phyloP scores from a whole-genome alignment of 805 yeast genomes.

The Pichia rugopelliculosa region DNA sequence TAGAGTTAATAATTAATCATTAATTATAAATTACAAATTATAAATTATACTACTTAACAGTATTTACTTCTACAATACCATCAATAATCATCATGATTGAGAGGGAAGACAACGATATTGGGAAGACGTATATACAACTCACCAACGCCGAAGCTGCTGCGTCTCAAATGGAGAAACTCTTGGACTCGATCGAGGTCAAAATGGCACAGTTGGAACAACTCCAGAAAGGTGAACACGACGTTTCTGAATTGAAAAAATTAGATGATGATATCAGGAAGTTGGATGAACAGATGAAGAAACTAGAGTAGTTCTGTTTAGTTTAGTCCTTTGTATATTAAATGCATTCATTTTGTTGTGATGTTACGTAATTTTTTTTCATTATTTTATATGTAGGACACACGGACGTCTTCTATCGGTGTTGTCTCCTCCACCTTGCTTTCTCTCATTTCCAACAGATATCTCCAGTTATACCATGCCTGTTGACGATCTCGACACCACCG shows the following conservation, averaged over 20 bases:
- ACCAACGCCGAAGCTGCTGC: slow-evolving; percentile 17
- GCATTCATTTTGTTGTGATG: too few relatives aligned
- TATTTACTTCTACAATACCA: not conserved
- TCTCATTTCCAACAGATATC: not conserved
- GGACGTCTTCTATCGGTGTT: too few relatives aligned
- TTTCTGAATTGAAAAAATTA: slow-evolving; percentile 8
- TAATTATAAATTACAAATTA: too few relatives aligned
- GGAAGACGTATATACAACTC: slow-evolving; percentile 6
- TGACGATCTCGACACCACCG: slow-evolving; percentile 57
- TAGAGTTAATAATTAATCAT: too few relatives aligned
- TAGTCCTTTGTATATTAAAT: not conserved
- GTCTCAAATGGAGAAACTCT: slow-evolving; percentile 46
- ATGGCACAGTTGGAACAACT: slow-evolving; percentile 44
- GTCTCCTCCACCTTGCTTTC: too few relatives aligned
- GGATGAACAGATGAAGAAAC: not conserved
- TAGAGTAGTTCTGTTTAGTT: not conserved
- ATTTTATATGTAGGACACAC: too few relatives aligned
- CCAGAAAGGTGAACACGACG: not conserved
- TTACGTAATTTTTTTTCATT: not conserved
- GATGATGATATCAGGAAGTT: slow-evolving; percentile 5
- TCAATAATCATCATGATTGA: not conserved
- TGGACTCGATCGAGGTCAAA: slow-evolving; percentile 57
- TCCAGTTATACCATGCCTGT: slow-evolving; percentile 42
- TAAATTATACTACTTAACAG: too few relatives aligned
- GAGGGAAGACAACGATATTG: not conserved